phyloP scores from a whole-genome alignment of 2,329 filamentous ascomycete species.

The Curvularia sp. region DNA sequence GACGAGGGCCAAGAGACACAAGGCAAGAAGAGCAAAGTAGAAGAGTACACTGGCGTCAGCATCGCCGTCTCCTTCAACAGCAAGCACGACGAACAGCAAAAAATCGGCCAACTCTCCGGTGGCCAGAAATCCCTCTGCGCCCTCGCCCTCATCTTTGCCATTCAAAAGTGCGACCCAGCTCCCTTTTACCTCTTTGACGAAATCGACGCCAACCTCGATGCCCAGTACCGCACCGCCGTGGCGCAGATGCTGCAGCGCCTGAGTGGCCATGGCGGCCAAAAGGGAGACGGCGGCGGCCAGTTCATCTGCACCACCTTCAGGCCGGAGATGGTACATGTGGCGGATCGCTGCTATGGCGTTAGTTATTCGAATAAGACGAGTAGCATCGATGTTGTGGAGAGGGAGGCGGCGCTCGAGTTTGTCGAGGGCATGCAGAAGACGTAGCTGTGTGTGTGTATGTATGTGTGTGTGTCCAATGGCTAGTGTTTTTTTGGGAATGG shows the following conservation, averaged over 20 bases:
- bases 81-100: conserved; percentile 97
- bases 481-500: background rate
- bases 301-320: conserved; percentile 99
- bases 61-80: conserved; percentile 99
- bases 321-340: conserved; percentile 92
- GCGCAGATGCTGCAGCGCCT: conserved; percentile 79
- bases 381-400: conserved; percentile 86
- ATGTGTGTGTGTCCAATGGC: too few relatives aligned
- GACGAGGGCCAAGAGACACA: conserved; percentile 52
- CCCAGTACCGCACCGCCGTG: conserved; percentile 96
- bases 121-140: conserved; percentile 98
- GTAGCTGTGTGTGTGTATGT: background rate
- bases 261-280: conserved; percentile 50
- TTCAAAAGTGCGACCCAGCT: conserved; percentile 95
- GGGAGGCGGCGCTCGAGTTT: conserved; percentile 88
- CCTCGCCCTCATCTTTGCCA: conserved; percentile 97
- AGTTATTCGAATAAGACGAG: conserved; percentile 92
- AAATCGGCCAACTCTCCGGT: conserved; percentile 95
- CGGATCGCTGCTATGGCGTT: conserved; percentile 97
- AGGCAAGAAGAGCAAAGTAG: conserved; percentile 62
- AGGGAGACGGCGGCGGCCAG: conserved; percentile 66
- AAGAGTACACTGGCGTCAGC: conserved; percentile 95
- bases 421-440: conserved; percentile 79
- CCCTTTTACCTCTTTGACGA: conserved; percentile 99
- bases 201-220: conserved; percentile 97